Base-by-base conservation (phyloP, 2,329 filamentous ascomycete species). In the Sporothrix brunneoviolacea region DNA sequence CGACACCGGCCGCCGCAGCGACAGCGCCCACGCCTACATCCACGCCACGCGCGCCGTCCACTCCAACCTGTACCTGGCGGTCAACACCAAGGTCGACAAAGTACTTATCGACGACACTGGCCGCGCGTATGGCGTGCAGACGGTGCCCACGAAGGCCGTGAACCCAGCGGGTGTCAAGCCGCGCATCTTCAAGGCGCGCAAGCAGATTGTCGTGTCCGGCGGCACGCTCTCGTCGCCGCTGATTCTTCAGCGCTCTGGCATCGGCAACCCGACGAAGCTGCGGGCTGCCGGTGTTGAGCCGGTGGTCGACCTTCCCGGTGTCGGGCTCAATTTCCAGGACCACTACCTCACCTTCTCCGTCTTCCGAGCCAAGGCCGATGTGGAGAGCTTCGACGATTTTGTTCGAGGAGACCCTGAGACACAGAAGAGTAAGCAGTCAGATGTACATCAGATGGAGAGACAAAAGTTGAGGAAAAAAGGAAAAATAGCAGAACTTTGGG, bases 371-470 rank as follows among this genome's bases (percentile, higher is more conserved):
- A 88, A 87, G 70, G 85, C 85, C 6, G 80, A 83, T 5, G 81
- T 81, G 0, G 87, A 91, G 62, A 85, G 80, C 10, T 91, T 91
- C 57, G 87, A 91, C 59, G 86, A 91, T 64, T 91, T 91, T 62
- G 75, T 83, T 8, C 79, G 86, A 43, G 87, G 87, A 36, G 83
- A 84, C 32, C 83, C 85, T 0, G 80, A 83, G 51, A 75, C 82
- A 0, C 86, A 91, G 65, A 84, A 88, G 68, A 66, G 72, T 70
- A 64, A 60, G 70, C 21, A 7, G 24, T 6, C 24, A 6, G 24
- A 28, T 28, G 5, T 28, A 10, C 24, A 28, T 5, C 10, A 28
- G 10, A 5, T 10, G n/a, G n/a, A n/a, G n/a, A n/a, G n/a, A n/a
- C n/a, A n/a, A n/a, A n/a, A n/a, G n/a, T n/a, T n/a, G n/a, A n/a